Conservation (phyloP, 495 filamentous ascomycete genomes). For the Neurospora sp. region DNA sequence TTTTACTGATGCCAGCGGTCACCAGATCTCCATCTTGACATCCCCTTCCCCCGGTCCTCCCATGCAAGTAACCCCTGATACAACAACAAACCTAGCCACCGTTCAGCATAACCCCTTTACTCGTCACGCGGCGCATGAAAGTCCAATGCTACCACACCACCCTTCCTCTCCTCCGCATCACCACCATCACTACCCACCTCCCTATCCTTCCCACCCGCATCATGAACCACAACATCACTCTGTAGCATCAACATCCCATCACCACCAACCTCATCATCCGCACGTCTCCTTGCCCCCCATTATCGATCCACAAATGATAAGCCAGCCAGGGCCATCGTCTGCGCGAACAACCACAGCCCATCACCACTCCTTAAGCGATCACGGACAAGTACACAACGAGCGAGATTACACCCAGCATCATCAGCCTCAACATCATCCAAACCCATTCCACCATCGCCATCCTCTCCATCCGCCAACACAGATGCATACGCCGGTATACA, state of each 20-base stretch:
- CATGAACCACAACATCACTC: conserved; percentile 5
- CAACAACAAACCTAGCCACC: background rate
- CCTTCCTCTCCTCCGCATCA: conserved; percentile 15
- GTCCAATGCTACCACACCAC: background rate
- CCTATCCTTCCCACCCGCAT: conserved; percentile 16
- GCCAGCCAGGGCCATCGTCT: conserved; percentile 19
- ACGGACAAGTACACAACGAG: conserved; percentile 10
- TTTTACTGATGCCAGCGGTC: conserved; percentile 23
- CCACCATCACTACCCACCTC: conserved; percentile 16
- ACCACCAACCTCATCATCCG: conserved; percentile 16
- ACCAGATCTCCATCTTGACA: conserved; percentile 24
- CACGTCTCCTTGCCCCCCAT: conserved; percentile 12
- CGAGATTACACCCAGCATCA: conserved; percentile 9
- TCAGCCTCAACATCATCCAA: conserved; percentile 7
- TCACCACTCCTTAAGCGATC: conserved; percentile 1
- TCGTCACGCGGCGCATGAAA: background rate
- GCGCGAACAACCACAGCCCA: conserved; percentile 7
- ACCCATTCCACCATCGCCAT: conserved; percentile 10
- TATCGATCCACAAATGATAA: conserved; percentile 44
- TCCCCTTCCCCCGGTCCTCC: conserved; percentile 7
- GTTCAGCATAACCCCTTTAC: background rate
- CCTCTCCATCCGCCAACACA: conserved; percentile 9
- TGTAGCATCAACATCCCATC: background rate
- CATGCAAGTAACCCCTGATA: background rate
- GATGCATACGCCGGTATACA: conserved; percentile 3